phyloP scores from a whole-genome alignment of 2,329 filamentous ascomycete species.

The Tolypocladium guangdongense region DNA sequence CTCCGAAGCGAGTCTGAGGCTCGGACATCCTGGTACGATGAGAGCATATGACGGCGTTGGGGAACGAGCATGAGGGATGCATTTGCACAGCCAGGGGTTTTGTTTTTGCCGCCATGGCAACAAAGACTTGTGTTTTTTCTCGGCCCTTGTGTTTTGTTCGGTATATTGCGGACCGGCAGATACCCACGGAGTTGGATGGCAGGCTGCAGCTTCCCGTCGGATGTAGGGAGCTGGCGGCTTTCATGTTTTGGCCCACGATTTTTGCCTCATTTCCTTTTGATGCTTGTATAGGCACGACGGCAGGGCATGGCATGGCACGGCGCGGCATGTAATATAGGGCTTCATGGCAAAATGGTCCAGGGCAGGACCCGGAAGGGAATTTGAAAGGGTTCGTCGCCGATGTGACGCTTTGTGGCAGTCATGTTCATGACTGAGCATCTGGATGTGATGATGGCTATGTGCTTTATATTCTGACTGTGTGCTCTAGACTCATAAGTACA shows the following conservation, averaged over 20 bases:
- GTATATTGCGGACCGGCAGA: constrained; percentile 6
- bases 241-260: constrained; percentile 1
- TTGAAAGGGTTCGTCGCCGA: neutral
- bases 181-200: constrained; percentile 16
- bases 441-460: no score
- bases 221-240: neutral
- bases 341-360: neutral
- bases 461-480: no score
- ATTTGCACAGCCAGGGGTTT: neutral
- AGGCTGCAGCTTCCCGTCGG: neutral
- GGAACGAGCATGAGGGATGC: neutral
- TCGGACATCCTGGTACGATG: constrained; percentile 23
- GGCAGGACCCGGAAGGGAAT: neutral
- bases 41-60: constrained; percentile 14
- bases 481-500: no score
- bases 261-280: constrained; percentile 4
- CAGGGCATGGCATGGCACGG: neutral
- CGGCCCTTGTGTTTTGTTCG: neutral
- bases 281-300: neutral
- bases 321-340: neutral
- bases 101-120: neutral
- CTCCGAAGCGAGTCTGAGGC: constrained; percentile 25
- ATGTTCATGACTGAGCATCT: no score
- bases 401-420: neutral
- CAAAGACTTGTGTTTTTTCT: neutral